phyloP scores from a whole-genome alignment of 371 early-diverging fungal genomes.

The Phascolomyces articulosus region DNA sequence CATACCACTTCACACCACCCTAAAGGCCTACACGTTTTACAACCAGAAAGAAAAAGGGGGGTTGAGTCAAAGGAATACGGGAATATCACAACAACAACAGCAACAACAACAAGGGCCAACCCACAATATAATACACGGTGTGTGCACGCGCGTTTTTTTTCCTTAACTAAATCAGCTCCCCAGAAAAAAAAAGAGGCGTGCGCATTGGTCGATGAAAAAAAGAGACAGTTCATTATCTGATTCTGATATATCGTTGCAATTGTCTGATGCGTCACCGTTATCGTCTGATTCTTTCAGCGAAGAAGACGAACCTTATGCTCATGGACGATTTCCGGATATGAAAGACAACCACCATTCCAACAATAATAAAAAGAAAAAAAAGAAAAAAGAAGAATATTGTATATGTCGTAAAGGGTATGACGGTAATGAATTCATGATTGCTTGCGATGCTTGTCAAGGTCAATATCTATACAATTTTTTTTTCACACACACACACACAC shows the following conservation, averaged over 20 bases:
- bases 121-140: no score
- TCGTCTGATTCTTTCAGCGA: constrained; percentile 34
- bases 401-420: constrained; percentile 63
- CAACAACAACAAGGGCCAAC: no score
- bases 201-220: constrained; percentile 19
- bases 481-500: no score
- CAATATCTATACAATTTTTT: not conserved
- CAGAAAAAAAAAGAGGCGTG: no score
- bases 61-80: no score
- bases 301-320: constrained; percentile 7
- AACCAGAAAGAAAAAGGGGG: no score
- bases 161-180: no score
- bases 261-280: constrained; percentile 46
- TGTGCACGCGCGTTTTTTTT: no score
- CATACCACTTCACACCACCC: no score
- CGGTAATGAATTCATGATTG: constrained; percentile 79
- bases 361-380: constrained; percentile 15
- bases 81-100: no score
- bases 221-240: constrained; percentile 23
- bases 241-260: constrained; percentile 38
- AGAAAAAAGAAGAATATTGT: constrained; percentile 43
- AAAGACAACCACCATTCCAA: constrained; percentile 5
- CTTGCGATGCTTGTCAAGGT: constrained; percentile 74
- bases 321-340: constrained; percentile 18
- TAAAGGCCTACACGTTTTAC: no score